Percentiles rank a stretch among this genome's conserved stretches.
Evolutionary conservation across 768 basidiomycete genomes (phyloP).

Genomic region (Hysterangium stoloniferum): DNA sequence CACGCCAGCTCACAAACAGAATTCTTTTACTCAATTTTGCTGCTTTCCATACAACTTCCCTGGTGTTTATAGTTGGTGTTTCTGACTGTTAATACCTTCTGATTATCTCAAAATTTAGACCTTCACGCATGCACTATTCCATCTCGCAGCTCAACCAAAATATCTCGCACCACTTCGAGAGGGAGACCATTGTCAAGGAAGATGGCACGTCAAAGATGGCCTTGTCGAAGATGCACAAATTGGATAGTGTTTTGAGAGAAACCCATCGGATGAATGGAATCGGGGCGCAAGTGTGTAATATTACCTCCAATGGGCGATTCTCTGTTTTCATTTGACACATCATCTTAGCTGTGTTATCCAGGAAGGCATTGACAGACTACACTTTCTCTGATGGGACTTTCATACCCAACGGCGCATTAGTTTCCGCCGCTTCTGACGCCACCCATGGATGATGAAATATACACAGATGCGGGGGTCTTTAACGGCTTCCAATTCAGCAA

Average conservation of each 20-base stretch:
- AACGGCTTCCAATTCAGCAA: conserved; percentile 11
- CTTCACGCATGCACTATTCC: conserved; percentile 29
- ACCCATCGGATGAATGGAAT: not conserved
- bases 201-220: conserved; percentile 33
- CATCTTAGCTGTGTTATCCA: too few relatives aligned
- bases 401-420: conserved; percentile 26
- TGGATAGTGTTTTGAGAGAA: conserved; percentile 37
- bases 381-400: conserved; percentile 33
- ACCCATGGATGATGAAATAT: conserved; percentile 10
- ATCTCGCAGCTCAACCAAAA: conserved; percentile 31
- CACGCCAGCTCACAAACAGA: conserved; percentile 24
- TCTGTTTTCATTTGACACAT: too few relatives aligned
- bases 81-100: not conserved
- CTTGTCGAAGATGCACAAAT: conserved; percentile 32
- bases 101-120: conserved; percentile 20
- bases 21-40: conserved; percentile 19
- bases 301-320: too few relatives aligned
- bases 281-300: not conserved
- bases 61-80: conserved; percentile 6
- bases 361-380: conserved; percentile 26
- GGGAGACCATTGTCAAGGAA: conserved; percentile 29
- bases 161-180: conserved; percentile 30
- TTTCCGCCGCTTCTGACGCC: conserved; percentile 20
- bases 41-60: conserved; percentile 17
- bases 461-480: not conserved